These are phyloP conservation scores for Rhizophagus sp. DNA, from an alignment of 192 early-diverging fungal species.

Conservation along the genomic window DNA sequence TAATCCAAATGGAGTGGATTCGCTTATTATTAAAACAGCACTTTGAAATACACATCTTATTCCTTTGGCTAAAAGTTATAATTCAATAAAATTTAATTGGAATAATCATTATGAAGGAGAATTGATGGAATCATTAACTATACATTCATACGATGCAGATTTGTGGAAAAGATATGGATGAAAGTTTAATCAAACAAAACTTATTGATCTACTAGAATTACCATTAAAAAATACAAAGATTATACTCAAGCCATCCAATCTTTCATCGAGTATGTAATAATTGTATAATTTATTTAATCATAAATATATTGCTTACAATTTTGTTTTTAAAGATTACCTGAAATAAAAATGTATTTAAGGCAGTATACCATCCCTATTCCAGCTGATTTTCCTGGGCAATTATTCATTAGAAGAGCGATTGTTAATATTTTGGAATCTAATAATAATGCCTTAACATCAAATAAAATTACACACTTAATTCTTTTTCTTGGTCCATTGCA, in stretches of 20 bases:
- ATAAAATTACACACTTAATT: neutral
- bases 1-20: neutral
- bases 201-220: neutral
- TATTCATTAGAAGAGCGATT: constrained; percentile 3
- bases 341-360: neutral
- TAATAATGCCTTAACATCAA: too few relatives aligned
- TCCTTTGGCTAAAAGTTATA: neutral
- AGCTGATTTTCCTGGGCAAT: constrained; percentile 1
- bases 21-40: neutral
- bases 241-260: constrained; percentile 7
- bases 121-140: neutral
- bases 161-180: neutral
- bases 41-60: neutral
- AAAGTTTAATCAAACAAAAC: neutral
- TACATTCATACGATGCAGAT: constrained; percentile 10
- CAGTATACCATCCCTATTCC: neutral
- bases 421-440: neutral
- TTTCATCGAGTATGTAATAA: neutral
- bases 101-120: neutral
- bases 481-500: too few relatives aligned
- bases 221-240: constrained; percentile 6
- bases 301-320: neutral
- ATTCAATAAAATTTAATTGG: neutral
- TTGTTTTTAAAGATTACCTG: neutral
- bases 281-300: neutral